Conservation (phyloP, 495 filamentous ascomycete genomes). For the Penicillium longicatenatum region DNA sequence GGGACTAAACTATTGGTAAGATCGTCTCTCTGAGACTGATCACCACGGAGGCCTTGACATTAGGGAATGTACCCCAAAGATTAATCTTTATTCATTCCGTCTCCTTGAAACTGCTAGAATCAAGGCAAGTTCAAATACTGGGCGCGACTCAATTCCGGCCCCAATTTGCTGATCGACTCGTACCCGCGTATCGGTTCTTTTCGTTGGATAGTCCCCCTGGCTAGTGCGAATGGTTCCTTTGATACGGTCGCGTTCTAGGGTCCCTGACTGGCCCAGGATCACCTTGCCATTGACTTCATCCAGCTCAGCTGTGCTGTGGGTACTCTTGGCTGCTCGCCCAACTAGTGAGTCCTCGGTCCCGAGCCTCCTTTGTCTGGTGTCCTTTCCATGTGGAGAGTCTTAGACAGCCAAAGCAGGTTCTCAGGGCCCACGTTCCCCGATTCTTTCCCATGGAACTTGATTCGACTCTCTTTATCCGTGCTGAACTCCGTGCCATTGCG, state of each 20-base stretch:
- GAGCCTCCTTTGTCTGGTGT: slow-evolving; percentile 31
- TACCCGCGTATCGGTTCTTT: slow-evolving; percentile 18
- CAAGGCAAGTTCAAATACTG: neutral
- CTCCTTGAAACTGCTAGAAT: slow-evolving; percentile 4
- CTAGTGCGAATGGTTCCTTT: slow-evolving; percentile 28
- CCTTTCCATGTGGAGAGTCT: slow-evolving; percentile 28
- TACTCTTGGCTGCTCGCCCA: slow-evolving; percentile 2
- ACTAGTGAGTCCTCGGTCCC: slow-evolving; percentile 8
- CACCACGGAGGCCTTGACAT: too few species aligned
- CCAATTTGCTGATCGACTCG: slow-evolving; percentile 24
- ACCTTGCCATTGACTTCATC: slow-evolving; percentile 33
- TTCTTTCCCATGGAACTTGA: slow-evolving; percentile 18
- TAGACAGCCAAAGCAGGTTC: slow-evolving; percentile 29
- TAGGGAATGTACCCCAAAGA: too few species aligned
- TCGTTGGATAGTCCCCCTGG: slow-evolving; percentile 25
- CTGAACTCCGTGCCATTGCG: too few species aligned
- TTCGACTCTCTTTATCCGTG: slow-evolving; percentile 4
- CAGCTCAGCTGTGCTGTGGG: slow-evolving; percentile 20
- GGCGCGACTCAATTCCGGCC: slow-evolving; percentile 11
- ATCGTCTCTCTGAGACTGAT: neutral
- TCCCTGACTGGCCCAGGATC: slow-evolving; percentile 35
- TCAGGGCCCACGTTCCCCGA: slow-evolving; percentile 24
- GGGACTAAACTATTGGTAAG: neutral
- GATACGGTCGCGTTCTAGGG: slow-evolving; percentile 36
- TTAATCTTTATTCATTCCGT: too few species aligned